phyloP scores from a whole-genome alignment of 306 rosid genomes.

The Pterocarpus santalinus region DNA sequence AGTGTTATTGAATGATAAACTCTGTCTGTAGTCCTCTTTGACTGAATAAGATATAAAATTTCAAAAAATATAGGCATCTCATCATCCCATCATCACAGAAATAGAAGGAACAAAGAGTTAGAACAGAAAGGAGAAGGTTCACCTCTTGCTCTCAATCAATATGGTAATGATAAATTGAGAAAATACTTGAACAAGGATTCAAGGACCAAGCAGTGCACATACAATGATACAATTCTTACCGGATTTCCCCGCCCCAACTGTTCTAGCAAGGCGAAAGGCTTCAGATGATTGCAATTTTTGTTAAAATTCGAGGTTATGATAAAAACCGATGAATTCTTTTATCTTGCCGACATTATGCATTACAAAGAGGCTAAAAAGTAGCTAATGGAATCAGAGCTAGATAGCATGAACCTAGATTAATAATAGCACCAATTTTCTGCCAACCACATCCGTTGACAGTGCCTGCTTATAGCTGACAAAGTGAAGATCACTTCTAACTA shows the following conservation, averaged over 20 bases:
- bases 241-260: conserved; percentile 60
- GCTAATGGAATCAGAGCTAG: conserved; percentile 73
- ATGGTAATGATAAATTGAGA: conserved; percentile 59
- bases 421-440: conserved; percentile 86
- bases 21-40: conserved; percentile 65
- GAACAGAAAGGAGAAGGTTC: neutral
- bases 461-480: conserved; percentile 55
- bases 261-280: neutral
- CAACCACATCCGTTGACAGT: conserved; percentile 84
- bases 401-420: conserved; percentile 80
- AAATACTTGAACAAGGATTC: conserved; percentile 56
- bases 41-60: conserved; percentile 27
- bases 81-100: neutral
- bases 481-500: neutral
- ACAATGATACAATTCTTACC: conserved; percentile 35
- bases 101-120: neutral
- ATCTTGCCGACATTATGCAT: conserved; percentile 77
- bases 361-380: conserved; percentile 62
- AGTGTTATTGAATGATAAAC: conserved; percentile 51
- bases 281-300: neutral
- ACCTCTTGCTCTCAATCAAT: conserved; percentile 79
- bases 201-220: conserved; percentile 56
- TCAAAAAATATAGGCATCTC: neutral
- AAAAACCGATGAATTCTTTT: neutral
- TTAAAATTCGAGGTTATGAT: neutral